Evolutionary conservation across 2,329 filamentous ascomycete species (phyloP), one percentile per base, ranked within the genome.

Genomic region (Hirsutella rhossiliensis): DNA sequence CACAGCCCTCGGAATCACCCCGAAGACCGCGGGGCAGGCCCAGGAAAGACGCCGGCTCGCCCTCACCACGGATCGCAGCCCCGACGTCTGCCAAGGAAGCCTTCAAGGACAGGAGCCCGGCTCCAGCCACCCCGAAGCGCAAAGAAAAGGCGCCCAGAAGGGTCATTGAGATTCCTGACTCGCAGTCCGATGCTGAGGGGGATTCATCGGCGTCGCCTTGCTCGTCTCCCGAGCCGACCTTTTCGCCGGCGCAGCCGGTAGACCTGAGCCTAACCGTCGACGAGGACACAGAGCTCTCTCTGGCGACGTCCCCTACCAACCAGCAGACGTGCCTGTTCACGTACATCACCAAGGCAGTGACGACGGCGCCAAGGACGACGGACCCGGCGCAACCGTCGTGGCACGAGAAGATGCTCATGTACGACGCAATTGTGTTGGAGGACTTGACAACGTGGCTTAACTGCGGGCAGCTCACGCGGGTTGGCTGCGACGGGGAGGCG

Each of bases 321-420:
- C 57, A 71, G 38, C 67, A 76, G 49, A 50, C 62, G 1, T 56
- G 54, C 0, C 53, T 79, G 20, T 79, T 79, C 48, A 53, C 55
- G 23, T 60, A 68, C 49, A 79, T 83, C 42, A 75, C 73, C 0
- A 63, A 65, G 34, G 78, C 77, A 1, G 64, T 83, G 11, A 72
- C 56, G 9, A 64, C 65, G 1, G 67, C 70, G 4, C 69, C 76
- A 3, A 67, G 67, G 12, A 69, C 73, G 0, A 66, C 54, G 4
- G 67, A 80, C 50, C 63, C 71, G 1, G 49, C 50, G 7, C 58
- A 71, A 3, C 78, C 78, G 13, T 87, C 78, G 2, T 97, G 89
- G 86, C 73, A 94, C 53, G 87, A 97, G 62, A 94, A 88, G 64
- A 96, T 98, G 40, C 69, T 97, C 6, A 77, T 97, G 59, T 97